Evolutionary conservation across 176 grass and related monocot genomes (phyloP).

Genomic region (Pharus latifolius): DNA sequence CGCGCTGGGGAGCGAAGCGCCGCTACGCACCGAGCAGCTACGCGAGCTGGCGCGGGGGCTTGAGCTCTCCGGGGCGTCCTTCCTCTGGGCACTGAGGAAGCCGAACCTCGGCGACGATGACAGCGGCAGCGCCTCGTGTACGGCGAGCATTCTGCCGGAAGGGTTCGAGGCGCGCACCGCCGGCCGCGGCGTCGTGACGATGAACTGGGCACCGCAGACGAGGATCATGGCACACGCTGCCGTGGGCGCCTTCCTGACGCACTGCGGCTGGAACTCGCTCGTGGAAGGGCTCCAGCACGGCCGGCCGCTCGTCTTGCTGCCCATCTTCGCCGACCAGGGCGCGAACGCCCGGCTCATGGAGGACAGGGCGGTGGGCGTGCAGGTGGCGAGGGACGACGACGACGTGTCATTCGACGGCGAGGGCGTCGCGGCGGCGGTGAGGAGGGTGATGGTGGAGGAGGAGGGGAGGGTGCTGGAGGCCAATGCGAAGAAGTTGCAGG

Average conservation of each 20-base stretch:
- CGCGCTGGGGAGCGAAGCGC: not conserved
- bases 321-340: not conserved
- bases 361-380: not conserved
- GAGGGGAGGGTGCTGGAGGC: not conserved
- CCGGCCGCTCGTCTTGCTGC: not conserved
- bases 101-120: not conserved
- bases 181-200: not conserved
- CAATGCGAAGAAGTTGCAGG: not conserved
- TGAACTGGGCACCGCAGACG: not conserved
- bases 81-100: not conserved
- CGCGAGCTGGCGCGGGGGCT: not conserved
- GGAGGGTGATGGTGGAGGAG: not conserved
- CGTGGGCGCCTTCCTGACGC: conserved; percentile 45
- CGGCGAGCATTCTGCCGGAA: not conserved
- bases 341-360: not conserved
- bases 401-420: not conserved
- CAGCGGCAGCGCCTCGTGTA: too few species aligned
- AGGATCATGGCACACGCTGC: conserved; percentile 13
- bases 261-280: conserved; percentile 44
- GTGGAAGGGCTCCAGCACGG: not conserved
- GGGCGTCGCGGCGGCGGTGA: not conserved
- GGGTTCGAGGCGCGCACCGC: not conserved
- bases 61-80: not conserved
- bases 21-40: not conserved
- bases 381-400: not conserved